These are phyloP conservation scores for Ceratocystis alfenasii DNA, from an alignment of 2,329 filamentous ascomycete genomes.

Conservation along the genomic window DNA sequence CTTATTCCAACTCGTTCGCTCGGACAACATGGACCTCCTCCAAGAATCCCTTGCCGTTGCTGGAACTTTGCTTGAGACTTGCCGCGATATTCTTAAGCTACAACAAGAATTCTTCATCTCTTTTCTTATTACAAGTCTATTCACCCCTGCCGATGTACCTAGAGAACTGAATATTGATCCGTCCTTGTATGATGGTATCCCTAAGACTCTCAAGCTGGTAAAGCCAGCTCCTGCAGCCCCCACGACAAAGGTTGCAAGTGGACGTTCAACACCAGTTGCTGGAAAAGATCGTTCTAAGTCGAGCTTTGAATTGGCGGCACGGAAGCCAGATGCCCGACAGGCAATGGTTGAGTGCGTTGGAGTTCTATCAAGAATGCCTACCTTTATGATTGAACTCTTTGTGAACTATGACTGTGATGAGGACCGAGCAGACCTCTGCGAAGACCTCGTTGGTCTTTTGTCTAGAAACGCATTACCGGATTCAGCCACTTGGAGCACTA, in stretches of 20 bases:
- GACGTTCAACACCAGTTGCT: constrained; percentile 77
- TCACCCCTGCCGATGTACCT: constrained; percentile 89
- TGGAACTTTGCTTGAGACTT: constrained; percentile 81
- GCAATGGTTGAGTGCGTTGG: constrained; percentile 97
- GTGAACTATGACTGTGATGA: constrained; percentile 97
- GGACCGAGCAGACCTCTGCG: constrained; percentile 80
- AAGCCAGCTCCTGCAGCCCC: constrained; percentile 48
- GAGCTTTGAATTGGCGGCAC: constrained; percentile 77
- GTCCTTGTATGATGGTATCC: constrained; percentile 81
- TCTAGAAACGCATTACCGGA: constrained; percentile 93
- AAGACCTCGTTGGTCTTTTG: constrained; percentile 86
- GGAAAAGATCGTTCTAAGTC: constrained; percentile 87
- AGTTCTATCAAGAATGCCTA: constrained; percentile 81
- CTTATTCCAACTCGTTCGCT: constrained; percentile 89
- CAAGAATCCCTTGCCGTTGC: constrained; percentile 88
- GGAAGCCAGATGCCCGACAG: constrained; percentile 90
- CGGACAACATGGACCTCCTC: constrained; percentile 89
- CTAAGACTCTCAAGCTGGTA: constrained; percentile 75
- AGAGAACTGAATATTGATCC: constrained; percentile 83
- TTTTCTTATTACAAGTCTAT: constrained; percentile 85
- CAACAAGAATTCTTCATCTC: constrained; percentile 94
- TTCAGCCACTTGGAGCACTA: constrained; percentile 97
- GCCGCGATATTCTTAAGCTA: constrained; percentile 77
- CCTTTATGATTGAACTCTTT: constrained; percentile 89
- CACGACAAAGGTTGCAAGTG: constrained; percentile 42